Evolutionary conservation across 345 rosid genomes (phyloP), one percentile per base, ranked within the genome.

Genomic region (Populus tremula): DNA sequence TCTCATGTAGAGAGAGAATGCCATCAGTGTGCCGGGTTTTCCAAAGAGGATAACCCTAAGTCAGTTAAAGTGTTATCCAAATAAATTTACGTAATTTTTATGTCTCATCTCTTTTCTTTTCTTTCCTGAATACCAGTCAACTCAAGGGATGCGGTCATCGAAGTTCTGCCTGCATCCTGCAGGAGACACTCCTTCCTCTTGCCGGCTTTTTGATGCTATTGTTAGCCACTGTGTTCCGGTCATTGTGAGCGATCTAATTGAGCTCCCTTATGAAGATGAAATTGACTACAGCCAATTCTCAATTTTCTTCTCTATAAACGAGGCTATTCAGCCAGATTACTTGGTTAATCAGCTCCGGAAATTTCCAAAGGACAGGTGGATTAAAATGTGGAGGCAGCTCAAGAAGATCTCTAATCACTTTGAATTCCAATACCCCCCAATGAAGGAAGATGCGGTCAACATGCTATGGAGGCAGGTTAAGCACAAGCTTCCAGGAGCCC

Each of bases 131-230:
- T 33, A 76, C 65, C 81, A 91, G 97, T 91, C 97, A 69, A 89
- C 90, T 5, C 78, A 89, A 86, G 97, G 93, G 69, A 94, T 91
- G 98, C 93, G 97, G 31, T 83, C 85, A 31, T 94, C 98, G 5
- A 94, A 91, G 76, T 93, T 93, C 83, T 94, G 98, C 76, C 87
- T 94, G 50, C 87, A 91, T 86, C 97, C 95, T 53, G 97, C 93
- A 5, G 98, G 98, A 69, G 98, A 94, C 69, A 91, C 98, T 18
- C 98, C 98, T 68, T 91, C 98, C 49, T 93, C 98, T 47, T 91
- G 95, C 84, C 91, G 98, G 25, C 80, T 93, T 35, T 94, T 92
- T 53, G 97, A 93, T 62, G 98, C 97, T 35, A 90, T 93, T 67
- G 94, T 88, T 76, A 93, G 97, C 84, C 96, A 91, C 84, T 93